Evolutionary conservation across 192 early-diverging fungal genomes (phyloP).

Genomic region (Umbelopsis isabellina): DNA sequence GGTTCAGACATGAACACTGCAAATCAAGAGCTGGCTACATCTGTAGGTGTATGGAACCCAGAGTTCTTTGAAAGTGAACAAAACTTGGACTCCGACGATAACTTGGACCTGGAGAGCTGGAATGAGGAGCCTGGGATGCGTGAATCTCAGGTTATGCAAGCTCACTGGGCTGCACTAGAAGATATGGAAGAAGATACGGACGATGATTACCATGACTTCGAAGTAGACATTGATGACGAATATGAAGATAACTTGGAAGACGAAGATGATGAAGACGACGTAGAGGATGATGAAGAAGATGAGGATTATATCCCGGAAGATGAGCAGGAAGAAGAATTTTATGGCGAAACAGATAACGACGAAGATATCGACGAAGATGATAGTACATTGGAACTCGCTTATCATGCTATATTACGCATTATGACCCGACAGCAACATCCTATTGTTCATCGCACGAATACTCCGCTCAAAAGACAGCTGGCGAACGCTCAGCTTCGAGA

Average conservation of each 20-base stretch:
- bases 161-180: background rate
- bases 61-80: too few relatives aligned
- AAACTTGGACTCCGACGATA: background rate
- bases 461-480: background rate
- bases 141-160: background rate
- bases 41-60: too few relatives aligned
- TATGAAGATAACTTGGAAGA: constrained; percentile 25
- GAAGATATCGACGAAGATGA: constrained; percentile 30
- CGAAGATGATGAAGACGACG: constrained; percentile 25
- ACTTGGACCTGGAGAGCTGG: background rate
- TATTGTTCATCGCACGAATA: background rate
- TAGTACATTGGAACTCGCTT: background rate
- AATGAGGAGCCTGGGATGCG: background rate
- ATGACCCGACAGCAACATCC: background rate
- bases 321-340: background rate
- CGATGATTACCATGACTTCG: constrained; percentile 20
- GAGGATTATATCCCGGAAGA: constrained; percentile 13
- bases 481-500: background rate
- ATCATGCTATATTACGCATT: constrained; percentile 6
- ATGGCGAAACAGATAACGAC: constrained; percentile 18
- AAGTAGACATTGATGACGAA: constrained; percentile 15
- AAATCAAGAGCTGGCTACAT: too few relatives aligned
- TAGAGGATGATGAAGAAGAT: background rate
- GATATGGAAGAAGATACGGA: constrained; percentile 25
- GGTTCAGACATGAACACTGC: too few relatives aligned